Percentiles rank a stretch among this genome's conserved stretches.
Evolutionary conservation across 2,329 filamentous ascomycete species (phyloP).

Genomic region (Xylariomycetidae sp.): DNA sequence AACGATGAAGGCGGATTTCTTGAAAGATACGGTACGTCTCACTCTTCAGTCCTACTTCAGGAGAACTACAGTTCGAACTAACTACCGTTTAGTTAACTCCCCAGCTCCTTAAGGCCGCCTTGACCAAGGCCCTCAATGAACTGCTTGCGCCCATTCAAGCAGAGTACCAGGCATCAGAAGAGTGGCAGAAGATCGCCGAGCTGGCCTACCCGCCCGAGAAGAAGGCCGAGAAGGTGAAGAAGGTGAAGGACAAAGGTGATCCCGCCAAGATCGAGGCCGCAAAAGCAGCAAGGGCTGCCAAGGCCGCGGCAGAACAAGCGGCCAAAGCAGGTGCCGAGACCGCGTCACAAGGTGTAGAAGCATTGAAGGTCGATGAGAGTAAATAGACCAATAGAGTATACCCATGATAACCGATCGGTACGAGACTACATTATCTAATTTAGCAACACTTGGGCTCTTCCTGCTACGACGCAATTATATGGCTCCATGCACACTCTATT

Average conservation of each 20-base stretch:
- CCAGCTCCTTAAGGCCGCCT: constrained; percentile 80
- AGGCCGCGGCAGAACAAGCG: not conserved
- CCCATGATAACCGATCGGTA: no score
- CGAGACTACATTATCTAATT: no score
- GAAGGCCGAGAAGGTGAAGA: constrained; percentile 68
- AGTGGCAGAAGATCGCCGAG: constrained; percentile 73
- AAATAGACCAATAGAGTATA: no score
- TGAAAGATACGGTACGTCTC: constrained; percentile 62
- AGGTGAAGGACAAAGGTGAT: constrained; percentile 66
- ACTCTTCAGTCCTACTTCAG: not conserved
- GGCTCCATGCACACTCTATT: no score
- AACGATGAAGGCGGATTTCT: constrained; percentile 74
- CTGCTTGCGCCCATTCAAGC: constrained; percentile 73
- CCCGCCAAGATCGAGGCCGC: no score
- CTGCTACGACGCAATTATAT: no score
- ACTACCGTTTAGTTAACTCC: constrained; percentile 58
- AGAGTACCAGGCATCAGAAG: constrained; percentile 61
- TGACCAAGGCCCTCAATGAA: constrained; percentile 64
- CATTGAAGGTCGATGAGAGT: no score
- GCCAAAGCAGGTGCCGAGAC: no score
- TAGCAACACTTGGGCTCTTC: no score
- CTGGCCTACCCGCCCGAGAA: constrained; percentile 75
- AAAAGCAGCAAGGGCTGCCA: constrained; percentile 1
- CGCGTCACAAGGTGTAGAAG: no score
- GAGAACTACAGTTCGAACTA: constrained; percentile 11